These are phyloP conservation scores for Hypoxylon subgilvum DNA, from an alignment of 495 filamentous ascomycete genomes.

Conservation along the genomic window DNA sequence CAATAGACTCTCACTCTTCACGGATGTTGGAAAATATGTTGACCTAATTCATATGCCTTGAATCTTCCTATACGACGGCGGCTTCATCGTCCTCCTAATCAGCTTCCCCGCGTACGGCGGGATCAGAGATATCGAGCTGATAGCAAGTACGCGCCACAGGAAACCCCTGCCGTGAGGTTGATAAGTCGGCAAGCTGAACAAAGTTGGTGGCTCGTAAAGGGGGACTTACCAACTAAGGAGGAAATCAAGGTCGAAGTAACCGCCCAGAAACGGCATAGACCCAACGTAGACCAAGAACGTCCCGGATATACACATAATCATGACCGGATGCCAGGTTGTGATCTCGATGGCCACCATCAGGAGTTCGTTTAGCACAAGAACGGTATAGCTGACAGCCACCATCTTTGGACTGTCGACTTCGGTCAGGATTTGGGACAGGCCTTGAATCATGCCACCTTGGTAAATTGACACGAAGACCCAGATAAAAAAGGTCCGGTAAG, in stretches of 20 bases:
- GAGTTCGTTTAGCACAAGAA: constrained; percentile 91
- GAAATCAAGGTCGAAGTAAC: constrained; percentile 87
- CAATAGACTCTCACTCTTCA: too few relatives aligned
- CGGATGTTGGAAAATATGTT: too few relatives aligned
- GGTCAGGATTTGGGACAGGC: constrained; percentile 84
- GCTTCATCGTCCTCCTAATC: constrained; percentile 80
- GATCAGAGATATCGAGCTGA: constrained; percentile 76
- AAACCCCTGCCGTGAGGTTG: constrained; percentile 64
- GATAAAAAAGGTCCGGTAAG: constrained; percentile 91
- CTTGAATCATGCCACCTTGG: constrained; percentile 93
- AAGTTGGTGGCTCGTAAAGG: neutral
- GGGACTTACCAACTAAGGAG: constrained; percentile 68
- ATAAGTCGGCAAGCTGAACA: constrained; percentile 15
- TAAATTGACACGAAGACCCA: constrained; percentile 97
- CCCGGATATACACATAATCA: constrained; percentile 82
- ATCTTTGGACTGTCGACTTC: constrained; percentile 73
- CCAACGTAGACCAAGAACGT: constrained; percentile 81
- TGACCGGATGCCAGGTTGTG: constrained; percentile 95
- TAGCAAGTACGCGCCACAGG: constrained; percentile 83
- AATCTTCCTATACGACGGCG: constrained; percentile 96
- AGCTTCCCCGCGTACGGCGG: constrained; percentile 88
- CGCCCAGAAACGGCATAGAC: constrained; percentile 83
- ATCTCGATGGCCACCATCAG: constrained; percentile 96
- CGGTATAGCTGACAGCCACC: constrained; percentile 90
- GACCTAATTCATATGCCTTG: constrained; percentile 68